Conservation (phyloP, 371 early-diverging fungal genomes). For the Amoeboaphelidium occidentale region DNA sequence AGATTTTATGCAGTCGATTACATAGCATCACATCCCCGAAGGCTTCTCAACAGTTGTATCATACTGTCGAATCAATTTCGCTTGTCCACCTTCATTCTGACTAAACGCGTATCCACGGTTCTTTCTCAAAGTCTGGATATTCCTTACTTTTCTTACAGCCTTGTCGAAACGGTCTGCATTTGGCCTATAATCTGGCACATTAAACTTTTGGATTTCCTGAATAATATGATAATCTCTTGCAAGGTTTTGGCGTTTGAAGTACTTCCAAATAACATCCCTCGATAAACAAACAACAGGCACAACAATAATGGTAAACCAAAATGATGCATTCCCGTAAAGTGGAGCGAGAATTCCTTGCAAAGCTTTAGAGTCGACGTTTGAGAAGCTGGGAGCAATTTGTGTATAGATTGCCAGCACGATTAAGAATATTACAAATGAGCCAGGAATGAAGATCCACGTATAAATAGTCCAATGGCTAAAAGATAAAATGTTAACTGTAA, state of each 20-base stretch:
- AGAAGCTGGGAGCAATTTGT: slow-evolving; percentile 46
- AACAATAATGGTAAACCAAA: slow-evolving; percentile 62
- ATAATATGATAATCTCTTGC: slow-evolving; percentile 71
- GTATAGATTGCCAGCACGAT: slow-evolving; percentile 62
- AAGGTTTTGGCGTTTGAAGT: slow-evolving; percentile 49
- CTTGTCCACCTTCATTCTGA: slow-evolving; percentile 85
- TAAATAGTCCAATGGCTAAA: slow-evolving; percentile 55
- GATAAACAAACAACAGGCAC: slow-evolving; percentile 53
- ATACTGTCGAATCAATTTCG: slow-evolving; percentile 73
- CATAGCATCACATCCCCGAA: too few relatives aligned
- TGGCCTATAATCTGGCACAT: slow-evolving; percentile 91
- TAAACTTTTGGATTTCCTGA: slow-evolving; percentile 87
- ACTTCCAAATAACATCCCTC: slow-evolving; percentile 79
- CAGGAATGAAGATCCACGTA: slow-evolving; percentile 48
- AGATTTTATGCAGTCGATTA: too few relatives aligned
- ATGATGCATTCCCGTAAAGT: slow-evolving; percentile 45
- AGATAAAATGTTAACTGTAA: neutral
- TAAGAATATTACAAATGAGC: slow-evolving; percentile 69
- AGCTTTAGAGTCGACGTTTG: slow-evolving; percentile 44
- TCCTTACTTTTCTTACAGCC: slow-evolving; percentile 74
- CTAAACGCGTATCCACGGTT: slow-evolving; percentile 92
- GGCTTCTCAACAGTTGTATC: too few relatives aligned
- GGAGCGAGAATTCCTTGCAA: slow-evolving; percentile 47
- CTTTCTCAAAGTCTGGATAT: slow-evolving; percentile 70
- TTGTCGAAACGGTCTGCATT: slow-evolving; percentile 89